Conservation (phyloP, 345 rosid species). For the Pistacia atlantica region DNA sequence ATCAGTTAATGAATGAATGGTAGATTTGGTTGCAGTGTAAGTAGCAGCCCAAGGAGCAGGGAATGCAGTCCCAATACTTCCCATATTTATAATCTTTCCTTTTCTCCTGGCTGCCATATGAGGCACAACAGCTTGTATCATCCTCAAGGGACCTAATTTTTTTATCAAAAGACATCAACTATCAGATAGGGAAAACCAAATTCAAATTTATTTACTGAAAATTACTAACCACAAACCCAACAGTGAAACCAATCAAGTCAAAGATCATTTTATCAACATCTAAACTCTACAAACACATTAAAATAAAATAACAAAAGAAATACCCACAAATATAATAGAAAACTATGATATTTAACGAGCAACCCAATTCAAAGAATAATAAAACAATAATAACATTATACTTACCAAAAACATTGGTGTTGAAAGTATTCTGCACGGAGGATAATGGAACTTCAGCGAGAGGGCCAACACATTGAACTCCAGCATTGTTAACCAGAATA, state of each 20-base stretch:
- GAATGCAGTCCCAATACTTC: constrained; percentile 60
- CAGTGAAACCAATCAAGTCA: no score
- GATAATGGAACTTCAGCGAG: constrained; percentile 74
- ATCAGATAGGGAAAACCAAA: no score
- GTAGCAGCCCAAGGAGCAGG: constrained; percentile 81
- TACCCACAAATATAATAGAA: no score
- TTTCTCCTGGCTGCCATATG: constrained; percentile 76
- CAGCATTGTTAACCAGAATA: constrained; percentile 87
- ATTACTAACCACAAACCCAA: no score
- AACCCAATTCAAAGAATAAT: no score
- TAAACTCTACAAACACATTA: no score
- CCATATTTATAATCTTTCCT: constrained; percentile 77
- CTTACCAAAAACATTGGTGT: constrained; percentile 79
- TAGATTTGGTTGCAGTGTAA: constrained; percentile 82
- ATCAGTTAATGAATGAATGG: constrained; percentile 79
- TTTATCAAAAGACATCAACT: not conserved
- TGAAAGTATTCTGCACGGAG: constrained; percentile 57
- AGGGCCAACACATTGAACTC: constrained; percentile 82
- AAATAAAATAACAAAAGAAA: not conserved
- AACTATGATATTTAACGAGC: no score
- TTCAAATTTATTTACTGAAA: not conserved
- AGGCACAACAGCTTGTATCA: constrained; percentile 86
- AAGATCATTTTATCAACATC: no score
- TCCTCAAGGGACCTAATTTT: constrained; percentile 64
- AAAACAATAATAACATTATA: no score